phyloP scores from a whole-genome alignment of 116 monocot genomes.

The Trichopus zeylanicus region DNA sequence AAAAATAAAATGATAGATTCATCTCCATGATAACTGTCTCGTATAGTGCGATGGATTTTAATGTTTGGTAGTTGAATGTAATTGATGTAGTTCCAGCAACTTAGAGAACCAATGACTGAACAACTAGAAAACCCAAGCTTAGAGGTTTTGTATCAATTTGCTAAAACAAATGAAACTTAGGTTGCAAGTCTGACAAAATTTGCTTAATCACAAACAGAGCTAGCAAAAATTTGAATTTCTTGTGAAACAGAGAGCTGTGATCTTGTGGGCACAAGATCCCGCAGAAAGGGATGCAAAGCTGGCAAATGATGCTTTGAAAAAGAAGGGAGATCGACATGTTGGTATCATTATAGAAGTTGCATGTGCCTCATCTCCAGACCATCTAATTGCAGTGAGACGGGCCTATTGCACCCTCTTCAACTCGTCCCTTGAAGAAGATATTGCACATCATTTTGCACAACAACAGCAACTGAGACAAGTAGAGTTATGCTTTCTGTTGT shows the following conservation, averaged over 20 bases:
- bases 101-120: too few species aligned
- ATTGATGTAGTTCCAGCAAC: too few species aligned
- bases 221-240: not conserved
- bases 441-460: constrained; percentile 15
- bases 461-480: constrained; percentile 29
- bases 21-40: too few species aligned
- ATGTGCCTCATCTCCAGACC: constrained; percentile 59
- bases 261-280: constrained; percentile 35
- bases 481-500: not conserved
- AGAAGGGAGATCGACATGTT: constrained; percentile 22
- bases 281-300: constrained; percentile 48
- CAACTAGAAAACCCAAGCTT: too few species aligned
- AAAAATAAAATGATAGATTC: too few species aligned
- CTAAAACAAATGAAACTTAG: too few species aligned
- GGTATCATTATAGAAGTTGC: constrained; percentile 47
- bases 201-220: too few species aligned
- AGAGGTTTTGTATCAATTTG: too few species aligned
- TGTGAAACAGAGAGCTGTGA: constrained; percentile 32
- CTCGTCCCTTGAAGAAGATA: constrained; percentile 53
- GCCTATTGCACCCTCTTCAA: constrained; percentile 38
- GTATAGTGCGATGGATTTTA: too few species aligned
- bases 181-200: too few species aligned
- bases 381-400: constrained; percentile 54
- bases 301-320: constrained; percentile 24
- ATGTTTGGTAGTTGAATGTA: too few species aligned